Base-by-base conservation (phyloP, 371 early-diverging fungal genomes). In the Mucor circinelloides region DNA sequence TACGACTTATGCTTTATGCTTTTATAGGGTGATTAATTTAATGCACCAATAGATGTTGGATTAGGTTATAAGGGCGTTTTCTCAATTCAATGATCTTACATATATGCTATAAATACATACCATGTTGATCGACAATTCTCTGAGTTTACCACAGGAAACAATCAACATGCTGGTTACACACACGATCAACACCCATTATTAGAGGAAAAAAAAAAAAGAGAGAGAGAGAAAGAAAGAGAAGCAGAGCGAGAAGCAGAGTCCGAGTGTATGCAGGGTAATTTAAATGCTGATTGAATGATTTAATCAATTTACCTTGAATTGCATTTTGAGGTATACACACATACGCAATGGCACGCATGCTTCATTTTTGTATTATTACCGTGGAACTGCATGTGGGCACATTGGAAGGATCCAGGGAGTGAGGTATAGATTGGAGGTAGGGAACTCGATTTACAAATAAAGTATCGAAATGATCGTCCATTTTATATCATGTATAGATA, bases 191-290 rank as follows among this genome's bases (percentile, higher is more conserved):
- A 46, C 34, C 6, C 42, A 40, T 36, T 38, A 31, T 58, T n/a
- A 31, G 30, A 46, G 19, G 21, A n/a, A 17, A 13, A 10, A 60
- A 17, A 0, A 10, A 4, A 40, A 17, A 17, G 17, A 17, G 17
- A 6, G 9, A 32, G 34, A 32, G 34, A 3, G 17, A 34, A 32
- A 58, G 38, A 40, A n/a, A 57, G 57, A 34, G 32, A 57, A n/a
- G 30, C 3, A 30, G 19, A 57, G 30, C 3, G 56, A 56, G 31
- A 58, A 28, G 21, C 32, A 58, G 6, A 58, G 2, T 34, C 19
- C 32, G 19, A 34, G 32, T 58, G 40, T 59, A 59, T 52, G 52
- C 52, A 52, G 52, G 52, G 52, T 52, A 52, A 52, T 52, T 52
- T 15, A 52, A 27, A 52, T 52, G 23, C 27, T 52, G 52, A 1